A percentile compares a stretch with the other conserved stretches of the same genome.
These are phyloP conservation scores for Trichoderma polysporum DNA, from an alignment of 2,329 filamentous ascomycete species.

Conservation along the genomic window DNA sequence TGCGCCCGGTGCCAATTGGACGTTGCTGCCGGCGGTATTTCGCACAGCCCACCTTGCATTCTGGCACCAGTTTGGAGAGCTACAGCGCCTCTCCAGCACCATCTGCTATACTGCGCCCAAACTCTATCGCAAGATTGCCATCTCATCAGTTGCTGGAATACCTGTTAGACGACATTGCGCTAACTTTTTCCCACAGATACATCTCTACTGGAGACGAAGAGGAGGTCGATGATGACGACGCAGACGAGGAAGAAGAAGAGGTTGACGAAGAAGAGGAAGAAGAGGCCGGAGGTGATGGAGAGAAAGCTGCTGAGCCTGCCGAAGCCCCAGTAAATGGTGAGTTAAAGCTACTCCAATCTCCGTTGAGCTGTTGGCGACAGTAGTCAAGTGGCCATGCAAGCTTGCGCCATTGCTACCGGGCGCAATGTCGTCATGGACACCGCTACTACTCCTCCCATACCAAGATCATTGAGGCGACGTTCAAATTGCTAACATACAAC, in stretches of 20 bases:
- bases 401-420: background rate
- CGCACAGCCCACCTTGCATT: background rate
- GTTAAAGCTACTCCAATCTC: conserved; percentile 20
- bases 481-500: background rate
- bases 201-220: conserved; percentile 42
- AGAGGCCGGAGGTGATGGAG: conserved; percentile 31
- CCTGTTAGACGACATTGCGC: background rate
- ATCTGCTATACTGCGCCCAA: background rate
- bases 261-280: conserved; percentile 40
- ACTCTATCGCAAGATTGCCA: background rate
- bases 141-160: background rate
- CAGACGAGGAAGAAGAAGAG: conserved; percentile 40
- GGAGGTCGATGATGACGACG: conserved; percentile 41
- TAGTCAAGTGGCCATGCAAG: background rate
- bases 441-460: background rate
- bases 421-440: background rate
- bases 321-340: conserved; percentile 40
- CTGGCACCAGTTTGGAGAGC: conserved; percentile 1
- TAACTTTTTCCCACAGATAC: conserved; percentile 32
- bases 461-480: background rate
- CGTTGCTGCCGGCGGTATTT: background rate
- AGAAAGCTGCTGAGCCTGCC: conserved; percentile 25
- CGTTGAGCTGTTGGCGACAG: background rate
- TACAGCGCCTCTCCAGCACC: background rate
- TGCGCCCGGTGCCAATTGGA: background rate